phyloP scores from a whole-genome alignment of 2,329 filamentous ascomycete genomes.

The Drechslerella coelobrocha region DNA sequence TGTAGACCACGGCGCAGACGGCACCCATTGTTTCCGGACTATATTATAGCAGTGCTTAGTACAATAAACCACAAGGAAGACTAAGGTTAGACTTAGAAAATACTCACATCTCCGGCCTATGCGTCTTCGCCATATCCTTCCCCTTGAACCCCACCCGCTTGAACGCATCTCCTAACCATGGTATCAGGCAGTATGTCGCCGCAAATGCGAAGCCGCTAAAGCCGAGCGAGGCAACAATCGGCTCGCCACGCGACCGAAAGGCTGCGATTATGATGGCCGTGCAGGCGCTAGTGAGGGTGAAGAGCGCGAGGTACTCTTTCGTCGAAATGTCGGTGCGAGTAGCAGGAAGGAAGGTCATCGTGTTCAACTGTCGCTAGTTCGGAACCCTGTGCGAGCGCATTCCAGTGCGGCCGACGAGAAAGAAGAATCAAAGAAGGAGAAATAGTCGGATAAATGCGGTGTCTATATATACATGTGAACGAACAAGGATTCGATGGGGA shows the following conservation, averaged over 20 bases:
- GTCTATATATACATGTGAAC: slow-evolving; percentile 1
- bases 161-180: slow-evolving; percentile 91
- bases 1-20: slow-evolving; percentile 88
- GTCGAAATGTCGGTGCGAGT: slow-evolving; percentile 46
- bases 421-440: too few relatives aligned
- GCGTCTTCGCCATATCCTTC: slow-evolving; percentile 81
- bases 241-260: slow-evolving; percentile 83
- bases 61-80: too few relatives aligned
- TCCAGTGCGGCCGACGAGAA: background rate
- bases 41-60: too few relatives aligned
- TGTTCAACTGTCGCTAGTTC: background rate
- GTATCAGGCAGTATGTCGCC: slow-evolving; percentile 81
- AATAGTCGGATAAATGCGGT: background rate
- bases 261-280: slow-evolving; percentile 78
- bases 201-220: slow-evolving; percentile 85
- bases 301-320: slow-evolving; percentile 49
- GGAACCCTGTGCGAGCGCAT: slow-evolving; percentile 16
- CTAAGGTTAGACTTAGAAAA: slow-evolving; percentile 7
- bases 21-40: slow-evolving; percentile 95
- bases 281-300: slow-evolving; percentile 72
- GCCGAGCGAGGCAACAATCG: slow-evolving; percentile 84
- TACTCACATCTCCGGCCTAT: slow-evolving; percentile 75
- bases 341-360: slow-evolving; percentile 45
- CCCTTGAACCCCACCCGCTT: slow-evolving; percentile 87
- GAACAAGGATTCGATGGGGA: background rate